Evolutionary conservation across 2,329 filamentous ascomycete genomes (phyloP), one percentile per base, ranked within the genome.

Genomic region (Metarhizium sp.): DNA sequence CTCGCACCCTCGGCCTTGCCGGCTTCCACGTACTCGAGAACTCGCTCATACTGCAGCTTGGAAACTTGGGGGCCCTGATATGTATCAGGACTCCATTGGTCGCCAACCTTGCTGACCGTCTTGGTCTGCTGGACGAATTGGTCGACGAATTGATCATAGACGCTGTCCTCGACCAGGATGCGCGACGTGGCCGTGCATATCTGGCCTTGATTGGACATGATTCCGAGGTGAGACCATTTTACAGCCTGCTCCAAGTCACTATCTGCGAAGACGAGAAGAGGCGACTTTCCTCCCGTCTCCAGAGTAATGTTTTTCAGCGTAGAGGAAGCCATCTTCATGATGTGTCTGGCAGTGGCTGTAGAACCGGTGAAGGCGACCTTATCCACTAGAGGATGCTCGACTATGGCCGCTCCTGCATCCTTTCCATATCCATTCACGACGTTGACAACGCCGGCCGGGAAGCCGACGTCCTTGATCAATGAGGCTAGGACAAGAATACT

Each of bases 321-420:
- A 67, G 82, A 69, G 58, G 86, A 85, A n/a, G 86, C 85, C 38
- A 85, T 80, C 78, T 10, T 88, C 82, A 89, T 85, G 73, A 90
- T 87, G 62, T 77, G 73, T 63, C 85, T 81, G 58, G 84, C 86
- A 61, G 87, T 81, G 50, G 80, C 66, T 55, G 86, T 89, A 36
- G 84, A 88, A 60, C 86, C 86, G 56, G 86, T 90, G 73, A 90
- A 90, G 63, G 86, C 85, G 61, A 90, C 74, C 81, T 89, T 89
- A 78, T 88, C 85, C 56, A 90, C 73, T 68, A 72, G 52, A 85
- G 75, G 60, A 89, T 77, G 65, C 30, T 36, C 16, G 30, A 51
- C 53, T 14, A 51, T n/a, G 16, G 85, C 85, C 50, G 87, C 85
- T 73, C 88, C 88, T 50, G 87, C 87, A 52, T 82, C 71, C 73